Base-by-base conservation (phyloP, 208 protist species). In the Strigomonas oncopelti region DNA sequence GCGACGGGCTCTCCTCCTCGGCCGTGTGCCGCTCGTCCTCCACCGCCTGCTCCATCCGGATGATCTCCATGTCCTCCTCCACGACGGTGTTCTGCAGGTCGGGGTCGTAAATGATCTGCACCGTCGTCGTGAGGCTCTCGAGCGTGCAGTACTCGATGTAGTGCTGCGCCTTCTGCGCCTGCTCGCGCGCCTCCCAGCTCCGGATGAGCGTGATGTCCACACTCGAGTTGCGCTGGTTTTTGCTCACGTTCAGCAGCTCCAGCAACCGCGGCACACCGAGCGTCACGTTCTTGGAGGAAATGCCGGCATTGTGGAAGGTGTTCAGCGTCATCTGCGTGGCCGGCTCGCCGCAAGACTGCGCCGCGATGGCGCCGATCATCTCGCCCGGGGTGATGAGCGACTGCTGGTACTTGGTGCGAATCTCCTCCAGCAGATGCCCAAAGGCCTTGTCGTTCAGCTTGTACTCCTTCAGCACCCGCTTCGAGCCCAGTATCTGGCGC, bases 321-420 rank as follows among this genome's bases (percentile, higher is more conserved):
- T 99, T 99, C 5, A 99, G 90, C 13, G 99, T 99, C 99, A 99
- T 99, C 83, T 99, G 99, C 57, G 99, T 99, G 1, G 98, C 97
- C 16, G 98, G 98, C 81, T 99, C 98, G 34, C 98, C 98, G 68
- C 99, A 99, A 9, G 96, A 99, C 89, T 99, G 98, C 14, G 98
- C 98, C 22, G 99, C 99, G 38, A 99, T 89, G 20, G 96, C 88
- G 52, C 99, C 99, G 71, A 99, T 97, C 77, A 96, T 98, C 80
- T 99, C 98, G 52, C 98, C 98, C 22, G 98, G 98, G 27, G 95
- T 78, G 45, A 91, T 90, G n/a, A 97, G 66, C 5, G 97, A 82
- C 67, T 93, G 80, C 36, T 94, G 72, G 82, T 99, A 99, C 48
- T 92, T 92, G 29, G 74, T 85, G 29, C 93, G 75, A 57, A 99